Conservation (phyloP, 257 asterid species). For the Henckelia pumila region DNA sequence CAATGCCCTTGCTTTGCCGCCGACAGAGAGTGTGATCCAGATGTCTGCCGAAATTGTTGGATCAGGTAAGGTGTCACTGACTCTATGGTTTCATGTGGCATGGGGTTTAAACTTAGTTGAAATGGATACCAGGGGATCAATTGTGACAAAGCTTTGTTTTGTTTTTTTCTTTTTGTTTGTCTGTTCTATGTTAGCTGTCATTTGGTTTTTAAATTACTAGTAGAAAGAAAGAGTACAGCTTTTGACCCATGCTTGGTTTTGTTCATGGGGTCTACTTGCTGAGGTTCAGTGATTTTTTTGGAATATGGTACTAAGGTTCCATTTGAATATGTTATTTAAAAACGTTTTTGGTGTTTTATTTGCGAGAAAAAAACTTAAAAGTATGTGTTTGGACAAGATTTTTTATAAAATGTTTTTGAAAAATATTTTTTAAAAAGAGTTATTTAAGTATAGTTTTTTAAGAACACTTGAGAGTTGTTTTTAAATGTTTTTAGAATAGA, state of each 20-base stretch:
- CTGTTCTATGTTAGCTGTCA: neutral
- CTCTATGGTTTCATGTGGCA: conserved; percentile 24
- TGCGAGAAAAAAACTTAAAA: too few species aligned
- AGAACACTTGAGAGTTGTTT: too few species aligned
- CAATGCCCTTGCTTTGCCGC: conserved; percentile 99
- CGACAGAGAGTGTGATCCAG: conserved; percentile 93
- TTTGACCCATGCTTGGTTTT: neutral
- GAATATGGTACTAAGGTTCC: neutral
- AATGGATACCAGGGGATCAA: conserved; percentile 7
- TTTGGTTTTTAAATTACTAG: neutral
- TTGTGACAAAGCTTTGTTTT: neutral
- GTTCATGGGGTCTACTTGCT: neutral
- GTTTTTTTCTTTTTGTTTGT: too few species aligned
- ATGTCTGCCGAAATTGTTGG: conserved; percentile 98
- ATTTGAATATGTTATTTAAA: too few species aligned
- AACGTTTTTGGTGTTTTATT: too few species aligned
- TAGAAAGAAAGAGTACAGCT: neutral
- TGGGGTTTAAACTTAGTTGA: conserved; percentile 22
- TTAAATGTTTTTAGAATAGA: too few species aligned
- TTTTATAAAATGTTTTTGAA: too few species aligned
- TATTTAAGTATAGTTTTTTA: too few species aligned
- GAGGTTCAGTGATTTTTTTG: neutral
- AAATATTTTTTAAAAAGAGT: too few species aligned
- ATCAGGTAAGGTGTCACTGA: conserved; percentile 56
- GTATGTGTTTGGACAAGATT: too few species aligned